Evolutionary conservation across 1,284 basidiomycete genomes (phyloP).

Genomic region (Polyporus tsugae): DNA sequence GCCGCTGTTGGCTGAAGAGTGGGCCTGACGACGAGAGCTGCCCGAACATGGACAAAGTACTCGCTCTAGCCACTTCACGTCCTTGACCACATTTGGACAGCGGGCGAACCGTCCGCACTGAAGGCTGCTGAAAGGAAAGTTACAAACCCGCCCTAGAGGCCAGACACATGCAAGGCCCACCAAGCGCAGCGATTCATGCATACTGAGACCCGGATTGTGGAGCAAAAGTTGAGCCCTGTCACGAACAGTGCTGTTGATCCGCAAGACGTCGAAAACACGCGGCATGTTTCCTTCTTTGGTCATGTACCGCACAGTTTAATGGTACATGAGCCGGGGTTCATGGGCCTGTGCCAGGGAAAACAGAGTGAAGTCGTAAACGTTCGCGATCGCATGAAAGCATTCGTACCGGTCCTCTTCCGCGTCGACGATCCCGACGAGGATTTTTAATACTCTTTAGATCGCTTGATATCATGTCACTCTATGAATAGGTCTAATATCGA

Average conservation of each 20-base stretch:
- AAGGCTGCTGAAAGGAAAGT: not conserved
- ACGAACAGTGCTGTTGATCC: not conserved
- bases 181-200: not conserved
- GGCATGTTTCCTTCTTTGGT: not conserved
- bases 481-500: not conserved
- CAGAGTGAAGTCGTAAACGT: not conserved
- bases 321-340: not conserved
- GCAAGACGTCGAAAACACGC: not conserved
- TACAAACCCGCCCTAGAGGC: not conserved
- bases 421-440: slow-evolving; percentile 1
- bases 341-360: not conserved
- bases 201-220: not conserved
- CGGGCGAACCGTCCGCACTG: not conserved
- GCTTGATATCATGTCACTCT: not conserved
- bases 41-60: slow-evolving; percentile 3
- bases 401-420: not conserved
- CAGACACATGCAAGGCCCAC: not conserved
- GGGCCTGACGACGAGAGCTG: not conserved
- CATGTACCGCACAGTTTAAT: not conserved
- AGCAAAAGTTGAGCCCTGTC: not conserved
- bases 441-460: not conserved
- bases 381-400: not conserved
- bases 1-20: not conserved
- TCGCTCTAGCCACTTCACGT: not conserved
- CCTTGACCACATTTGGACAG: not conserved